A percentile compares a stretch with the other conserved stretches of the same genome.
Conservation (phyloP, 495 filamentous ascomycete species). For the Hypomontagnella monticulosa region DNA sequence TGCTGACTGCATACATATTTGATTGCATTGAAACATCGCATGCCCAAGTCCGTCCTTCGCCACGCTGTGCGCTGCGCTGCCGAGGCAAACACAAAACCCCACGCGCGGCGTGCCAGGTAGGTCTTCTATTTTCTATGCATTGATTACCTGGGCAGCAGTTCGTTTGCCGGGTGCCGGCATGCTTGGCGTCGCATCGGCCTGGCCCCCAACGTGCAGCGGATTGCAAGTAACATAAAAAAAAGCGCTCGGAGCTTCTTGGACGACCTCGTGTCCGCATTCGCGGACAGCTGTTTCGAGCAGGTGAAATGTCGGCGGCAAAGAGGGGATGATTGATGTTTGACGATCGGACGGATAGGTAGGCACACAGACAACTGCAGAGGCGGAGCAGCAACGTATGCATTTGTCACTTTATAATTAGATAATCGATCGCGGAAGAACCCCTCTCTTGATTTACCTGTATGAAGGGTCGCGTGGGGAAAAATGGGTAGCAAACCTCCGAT, state of each 20-base stretch:
- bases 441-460: neutral
- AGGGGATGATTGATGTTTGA: neutral
- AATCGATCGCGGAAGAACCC: constrained; percentile 8
- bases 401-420: constrained; percentile 33
- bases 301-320: neutral
- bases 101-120: constrained; percentile 5
- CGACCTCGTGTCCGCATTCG: constrained; percentile 16
- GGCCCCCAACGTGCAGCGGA: constrained; percentile 14
- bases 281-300: constrained; percentile 9
- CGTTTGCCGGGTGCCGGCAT: constrained; percentile 39
- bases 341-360: neutral
- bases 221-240: constrained; percentile 8
- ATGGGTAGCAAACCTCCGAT: constrained; percentile 22
- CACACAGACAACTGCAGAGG: no score
- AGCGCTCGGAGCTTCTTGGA: no score
- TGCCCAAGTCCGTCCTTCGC: constrained; percentile 8
- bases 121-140: constrained; percentile 30
- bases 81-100: constrained; percentile 31
- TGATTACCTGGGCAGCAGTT: constrained; percentile 19
- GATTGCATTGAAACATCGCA: constrained; percentile 12
- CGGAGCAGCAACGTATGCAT: constrained; percentile 6
- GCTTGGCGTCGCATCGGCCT: constrained; percentile 24
- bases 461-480: constrained; percentile 14
- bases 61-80: constrained; percentile 26
- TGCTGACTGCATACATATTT: constrained; percentile 39